A percentile compares a stretch with the other conserved stretches of the same genome.
Evolutionary conservation across 2,329 filamentous ascomycete species (phyloP).

Genomic region (Helotiales sp.): DNA sequence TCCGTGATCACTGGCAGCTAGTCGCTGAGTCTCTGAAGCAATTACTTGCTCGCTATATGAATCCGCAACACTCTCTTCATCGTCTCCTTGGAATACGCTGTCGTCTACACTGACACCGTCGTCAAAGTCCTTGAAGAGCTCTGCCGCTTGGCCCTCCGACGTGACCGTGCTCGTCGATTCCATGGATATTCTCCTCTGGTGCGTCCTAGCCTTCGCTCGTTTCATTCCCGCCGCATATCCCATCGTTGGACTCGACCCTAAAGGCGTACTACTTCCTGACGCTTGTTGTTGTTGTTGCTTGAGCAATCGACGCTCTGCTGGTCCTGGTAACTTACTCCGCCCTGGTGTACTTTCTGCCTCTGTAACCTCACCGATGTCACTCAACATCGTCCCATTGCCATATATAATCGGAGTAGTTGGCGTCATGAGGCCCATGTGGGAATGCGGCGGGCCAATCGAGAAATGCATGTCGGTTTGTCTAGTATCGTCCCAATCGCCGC

Average conservation of each 20-base stretch:
- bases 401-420: slow-evolving; percentile 70
- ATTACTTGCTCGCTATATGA: slow-evolving; percentile 43
- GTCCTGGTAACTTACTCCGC: slow-evolving; percentile 44
- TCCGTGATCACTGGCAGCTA: slow-evolving; percentile 37
- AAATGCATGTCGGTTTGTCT: slow-evolving; percentile 37
- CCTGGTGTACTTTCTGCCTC: slow-evolving; percentile 57
- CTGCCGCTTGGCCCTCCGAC: slow-evolving; percentile 52
- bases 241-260: slow-evolving; percentile 54
- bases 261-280: slow-evolving; percentile 31
- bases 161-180: slow-evolving; percentile 67
- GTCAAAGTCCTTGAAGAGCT: slow-evolving; percentile 65
- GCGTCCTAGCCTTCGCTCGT: slow-evolving; percentile 50
- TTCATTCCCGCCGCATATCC: slow-evolving; percentile 52
- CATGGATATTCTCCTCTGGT: slow-evolving; percentile 59
- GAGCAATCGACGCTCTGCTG: slow-evolving; percentile 39
- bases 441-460: slow-evolving; percentile 47
- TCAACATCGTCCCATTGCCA: slow-evolving; percentile 71
- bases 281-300: slow-evolving; percentile 32
- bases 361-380: slow-evolving; percentile 65
- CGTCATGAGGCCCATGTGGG: slow-evolving; percentile 51
- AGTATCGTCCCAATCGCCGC: slow-evolving; percentile 43
- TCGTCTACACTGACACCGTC: slow-evolving; percentile 66
- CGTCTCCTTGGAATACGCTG: slow-evolving; percentile 69
- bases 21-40: slow-evolving; percentile 36
- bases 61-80: slow-evolving; percentile 65